Base-by-base conservation (phyloP, 106 monocot species). In the Platanthera zijinensis region DNA sequence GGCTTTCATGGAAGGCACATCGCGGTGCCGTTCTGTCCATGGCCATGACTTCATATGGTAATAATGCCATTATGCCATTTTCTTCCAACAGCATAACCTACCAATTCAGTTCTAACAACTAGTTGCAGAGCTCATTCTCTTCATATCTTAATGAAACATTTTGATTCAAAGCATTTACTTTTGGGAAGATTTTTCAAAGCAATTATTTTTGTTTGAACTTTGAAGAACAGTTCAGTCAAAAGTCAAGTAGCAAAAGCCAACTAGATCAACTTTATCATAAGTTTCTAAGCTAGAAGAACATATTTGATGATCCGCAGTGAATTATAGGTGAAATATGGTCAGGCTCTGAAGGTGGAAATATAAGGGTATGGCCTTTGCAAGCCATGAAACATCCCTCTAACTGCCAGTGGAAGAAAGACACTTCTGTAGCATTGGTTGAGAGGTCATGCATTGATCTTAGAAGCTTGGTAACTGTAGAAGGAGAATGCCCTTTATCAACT, bases 321-420 rank as follows among this genome's bases (percentile, higher is more conserved):
- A 59, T 51, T 88, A 15, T 86, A 97, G 96, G 96, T 83, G 96
- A 97, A 74, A 56, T 97, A 67, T 97, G 96, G 96, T 82, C 96
- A 25, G 87, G 91, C 67, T 89, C 93, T 56, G 96, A 97, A 84
- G 81, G 86, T 79, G 96, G 96, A n/a, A 57, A 77, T 52, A 85
- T 97, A 49, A 93, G 86, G 82, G 93, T 71, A 3, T 97, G 96
- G 96, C 90, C 93, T 74, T 97, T 90, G 89, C 89, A 97, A 79
- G 74, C 87, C 48, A 83, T 97, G 87, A 89, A 25, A 93, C 87
- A 74, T 83, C 89, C 56, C 89, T 93, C 15, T 91, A 87, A 77
- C 87, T 87, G 10, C 51, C 87, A 30, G 50, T n/a, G 32, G 93
- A 89, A 84, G 89, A 93, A 86, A 87, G 83, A 49, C 87, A 91